Percentiles rank a stretch among this genome's conserved stretches.
Evolutionary conservation across 2,329 filamentous ascomycete species (phyloP).

Genomic region (Calonectria hawksworthii): DNA sequence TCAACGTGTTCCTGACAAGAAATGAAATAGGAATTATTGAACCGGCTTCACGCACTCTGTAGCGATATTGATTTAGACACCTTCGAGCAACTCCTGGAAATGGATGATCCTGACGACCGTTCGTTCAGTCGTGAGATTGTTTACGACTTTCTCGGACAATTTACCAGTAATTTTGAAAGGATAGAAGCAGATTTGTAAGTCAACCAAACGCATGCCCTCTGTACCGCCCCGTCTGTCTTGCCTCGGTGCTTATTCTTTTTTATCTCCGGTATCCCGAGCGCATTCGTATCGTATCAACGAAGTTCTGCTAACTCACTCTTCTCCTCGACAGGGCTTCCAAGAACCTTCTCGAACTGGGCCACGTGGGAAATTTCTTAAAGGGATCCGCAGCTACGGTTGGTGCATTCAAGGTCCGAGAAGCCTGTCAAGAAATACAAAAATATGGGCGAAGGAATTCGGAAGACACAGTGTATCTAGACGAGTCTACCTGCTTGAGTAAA

Average conservation of each 20-base stretch:
- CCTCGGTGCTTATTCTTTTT: too few species aligned
- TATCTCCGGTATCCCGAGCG: not conserved
- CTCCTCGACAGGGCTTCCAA: not conserved
- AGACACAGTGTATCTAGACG: fast-evolving
- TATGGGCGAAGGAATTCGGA: not conserved
- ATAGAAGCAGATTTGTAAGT: not conserved
- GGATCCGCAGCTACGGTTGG: not conserved
- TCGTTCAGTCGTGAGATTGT: not conserved
- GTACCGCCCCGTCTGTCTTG: too few species aligned
- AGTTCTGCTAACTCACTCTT: not conserved
- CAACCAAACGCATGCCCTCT: not conserved
- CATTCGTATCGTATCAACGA: not conserved
- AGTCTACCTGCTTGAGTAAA: not conserved
- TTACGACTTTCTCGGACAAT: not conserved
- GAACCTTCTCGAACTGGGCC: not conserved
- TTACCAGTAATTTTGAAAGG: not conserved
- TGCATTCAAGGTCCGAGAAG: not conserved
- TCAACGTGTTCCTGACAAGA: not conserved
- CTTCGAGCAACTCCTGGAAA: not conserved
- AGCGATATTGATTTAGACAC: not conserved
- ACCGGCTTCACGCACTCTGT: not conserved
- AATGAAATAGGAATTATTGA: not conserved
- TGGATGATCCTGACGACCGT: not conserved
- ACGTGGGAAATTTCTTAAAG: not conserved
- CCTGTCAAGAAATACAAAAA: not conserved